Evolutionary conservation across 225 moss, liverwort and hornwort genomes (phyloP).

Genomic region (Polytrichum formosum): DNA sequence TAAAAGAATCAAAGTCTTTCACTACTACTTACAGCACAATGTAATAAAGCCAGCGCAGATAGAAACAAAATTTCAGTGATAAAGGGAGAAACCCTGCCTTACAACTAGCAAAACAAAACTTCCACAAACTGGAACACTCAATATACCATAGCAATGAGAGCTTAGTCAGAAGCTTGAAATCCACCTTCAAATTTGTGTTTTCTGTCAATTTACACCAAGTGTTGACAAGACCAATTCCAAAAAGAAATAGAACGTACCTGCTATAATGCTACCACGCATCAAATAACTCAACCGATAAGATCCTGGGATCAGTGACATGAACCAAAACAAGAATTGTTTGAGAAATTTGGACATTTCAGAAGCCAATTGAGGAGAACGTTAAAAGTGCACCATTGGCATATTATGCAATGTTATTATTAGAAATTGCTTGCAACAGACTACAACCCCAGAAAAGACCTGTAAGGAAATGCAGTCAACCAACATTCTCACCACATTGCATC

Average conservation of each 20-base stretch:
- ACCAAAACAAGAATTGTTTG: not conserved
- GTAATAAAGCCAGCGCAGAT: not conserved
- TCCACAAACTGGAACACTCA: not conserved
- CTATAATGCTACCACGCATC: constrained; percentile 34
- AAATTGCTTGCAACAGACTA: too few species aligned
- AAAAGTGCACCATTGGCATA: too few species aligned
- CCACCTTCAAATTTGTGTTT: not conserved
- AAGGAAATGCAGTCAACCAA: too few species aligned
- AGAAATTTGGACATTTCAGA: too few species aligned
- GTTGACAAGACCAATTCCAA: not conserved
- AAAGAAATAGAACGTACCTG: constrained; percentile 18
- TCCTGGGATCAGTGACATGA: constrained; percentile 36
- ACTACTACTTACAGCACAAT: not conserved
- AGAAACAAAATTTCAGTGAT: not conserved
- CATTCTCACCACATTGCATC: too few species aligned
- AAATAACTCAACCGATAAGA: constrained; percentile 39
- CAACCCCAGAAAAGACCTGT: too few species aligned
- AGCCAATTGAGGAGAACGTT: too few species aligned
- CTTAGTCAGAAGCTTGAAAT: too few species aligned
- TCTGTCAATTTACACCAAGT: too few species aligned
- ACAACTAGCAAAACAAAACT: not conserved
- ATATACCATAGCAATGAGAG: not conserved
- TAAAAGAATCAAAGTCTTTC: not conserved
- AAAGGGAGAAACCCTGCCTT: not conserved
- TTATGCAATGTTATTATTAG: too few species aligned